Conservation (phyloP, 75 land plant species). For the Adiantum capillusveneris region DNA sequence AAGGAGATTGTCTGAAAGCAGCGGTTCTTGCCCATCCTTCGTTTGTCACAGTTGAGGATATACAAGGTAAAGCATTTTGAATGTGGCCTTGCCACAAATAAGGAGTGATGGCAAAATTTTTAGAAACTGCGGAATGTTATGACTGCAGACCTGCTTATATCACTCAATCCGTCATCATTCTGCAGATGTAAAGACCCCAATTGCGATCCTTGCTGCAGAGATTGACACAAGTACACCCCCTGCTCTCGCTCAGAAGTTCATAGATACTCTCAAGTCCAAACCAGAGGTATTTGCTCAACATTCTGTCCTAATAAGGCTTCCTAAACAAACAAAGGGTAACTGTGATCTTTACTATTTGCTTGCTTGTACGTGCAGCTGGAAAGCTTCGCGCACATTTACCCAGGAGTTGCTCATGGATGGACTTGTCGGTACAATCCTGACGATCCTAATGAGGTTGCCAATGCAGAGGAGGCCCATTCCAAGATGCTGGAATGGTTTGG, state of each 20-base stretch:
- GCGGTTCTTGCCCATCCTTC: slow-evolving; percentile 70
- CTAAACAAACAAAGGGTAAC: not conserved
- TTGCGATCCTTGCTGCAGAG: slow-evolving; percentile 36
- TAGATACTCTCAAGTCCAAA: slow-evolving; percentile 15
- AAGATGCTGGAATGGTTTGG: slow-evolving; percentile 57
- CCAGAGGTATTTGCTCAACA: slow-evolving; percentile 11
- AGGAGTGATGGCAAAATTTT: not conserved
- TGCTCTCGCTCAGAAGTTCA: slow-evolving; percentile 17
- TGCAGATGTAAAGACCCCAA: slow-evolving; percentile 27
- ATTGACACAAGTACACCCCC: slow-evolving; percentile 21
- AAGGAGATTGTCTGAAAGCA: slow-evolving; percentile 36
- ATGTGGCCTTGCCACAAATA: not conserved
- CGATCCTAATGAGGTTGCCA: slow-evolving; percentile 30
- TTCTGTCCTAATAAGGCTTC: not conserved
- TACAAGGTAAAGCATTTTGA: slow-evolving; percentile 32
- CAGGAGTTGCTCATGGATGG: slow-evolving; percentile 49
- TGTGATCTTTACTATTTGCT: not conserved
- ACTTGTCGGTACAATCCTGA: slow-evolving; percentile 40
- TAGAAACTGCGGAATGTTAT: not conserved
- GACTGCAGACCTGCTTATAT: not conserved
- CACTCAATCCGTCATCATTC: not conserved
- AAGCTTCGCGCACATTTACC: slow-evolving; percentile 36
- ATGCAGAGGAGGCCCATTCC: slow-evolving; percentile 53
- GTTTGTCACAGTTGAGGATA: slow-evolving; percentile 40
- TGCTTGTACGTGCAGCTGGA: slow-evolving; percentile 26